Base-by-base conservation (phyloP, 352 stramenopile species). In the Blastocystis hominis region DNA sequence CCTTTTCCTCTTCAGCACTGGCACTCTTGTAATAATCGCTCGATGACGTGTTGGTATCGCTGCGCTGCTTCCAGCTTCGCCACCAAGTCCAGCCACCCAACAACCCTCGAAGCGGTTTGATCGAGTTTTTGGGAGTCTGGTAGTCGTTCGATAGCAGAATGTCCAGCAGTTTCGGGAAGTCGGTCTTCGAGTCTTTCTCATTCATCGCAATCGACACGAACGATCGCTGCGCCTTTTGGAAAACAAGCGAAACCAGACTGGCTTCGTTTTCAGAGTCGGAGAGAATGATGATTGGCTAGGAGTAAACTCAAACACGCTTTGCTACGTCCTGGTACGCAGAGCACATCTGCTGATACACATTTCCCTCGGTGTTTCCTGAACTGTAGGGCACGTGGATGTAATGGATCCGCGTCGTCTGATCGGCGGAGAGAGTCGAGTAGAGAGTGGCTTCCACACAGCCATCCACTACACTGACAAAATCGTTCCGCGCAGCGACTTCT, bases 71-170 rank as follows among this genome's bases (percentile, higher is more conserved):
- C 72, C 72, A 84, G 15, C 50, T 6, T 20, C 44, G 36, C 72
- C 72, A 84, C 72, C 72, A 84, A 44, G 47, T 84, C 70, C 70
- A 80, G n/a, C 70, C 70, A 5, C 72, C 72, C 38, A 84, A 84
- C 24, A 84, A 36, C 30, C 47, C 53, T 15, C 47, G 72, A 15
- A 42, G 72, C 3, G 42, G 6, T 40, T 15, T 69, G 17, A 54
- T 44, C 5, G 36, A 9, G 9, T 24, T 34, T 36, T 64, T 84
- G 15, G 72, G 54, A 3, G 54, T 50, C 10, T 38, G 20, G 55
- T 69, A 84, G 55, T 84, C 72, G 56, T 61, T 84, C 7, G 72
- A 66, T 17, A 84, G 53, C 17, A 84, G 47, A 64, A 84, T 84
- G 44, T 84, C 72, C 47, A 84, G 36, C 3, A 84, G 72, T 34